Evolutionary conservation across 2,329 filamentous ascomycete genomes (phyloP), one percentile per base, ranked within the genome.

Genomic region (Calcarisporium arbuscula): DNA sequence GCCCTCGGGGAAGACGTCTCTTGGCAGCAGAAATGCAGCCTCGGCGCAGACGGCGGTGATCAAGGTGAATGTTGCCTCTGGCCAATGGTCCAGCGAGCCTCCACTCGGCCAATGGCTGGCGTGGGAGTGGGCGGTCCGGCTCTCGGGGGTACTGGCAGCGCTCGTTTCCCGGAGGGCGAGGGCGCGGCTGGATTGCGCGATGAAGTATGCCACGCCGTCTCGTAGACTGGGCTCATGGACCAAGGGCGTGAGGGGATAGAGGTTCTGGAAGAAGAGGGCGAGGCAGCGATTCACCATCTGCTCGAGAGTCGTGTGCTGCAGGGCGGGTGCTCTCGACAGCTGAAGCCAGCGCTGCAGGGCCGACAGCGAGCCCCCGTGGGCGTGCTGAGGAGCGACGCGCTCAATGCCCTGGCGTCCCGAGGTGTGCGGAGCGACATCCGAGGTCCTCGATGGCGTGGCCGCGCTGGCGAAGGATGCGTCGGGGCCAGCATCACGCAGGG

Each of bases 1-100:
- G 26, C 58, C 61, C 22, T 60, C 50, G 7, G 61, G 54, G 30
- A 65, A 65, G 5, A 65, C 39, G 19, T 63, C 49, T 9, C 54
- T 56, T 0, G 62, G 61, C 1, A 65, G 40, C 17, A 65, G 39
- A 32, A 64, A 65, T 2, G 58, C 60, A 1, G 60, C 55, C 28
- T 65, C 57, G 2, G 64, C 61, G 10, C 62, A 65, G 2, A 65
- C 54, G n/a, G 64, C 63, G 1, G 62, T 65, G 28, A 67, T 56
- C 11, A 67, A 40, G 1, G 62, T 61, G 29, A 65, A 65, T 0
- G 54, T 52, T 3, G 60, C 51, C 32, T 65, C 59, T 0, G 53
- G 52, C 56, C 57, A 60, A 7, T 48, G 44, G 20, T 56, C 53
- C 28, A 50, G 41, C 14, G 35, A 33, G 28, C 32, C 34, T 23